Evolutionary conservation across 495 filamentous ascomycete species (phyloP).

Genomic region (Aspergillus nidulans): DNA sequence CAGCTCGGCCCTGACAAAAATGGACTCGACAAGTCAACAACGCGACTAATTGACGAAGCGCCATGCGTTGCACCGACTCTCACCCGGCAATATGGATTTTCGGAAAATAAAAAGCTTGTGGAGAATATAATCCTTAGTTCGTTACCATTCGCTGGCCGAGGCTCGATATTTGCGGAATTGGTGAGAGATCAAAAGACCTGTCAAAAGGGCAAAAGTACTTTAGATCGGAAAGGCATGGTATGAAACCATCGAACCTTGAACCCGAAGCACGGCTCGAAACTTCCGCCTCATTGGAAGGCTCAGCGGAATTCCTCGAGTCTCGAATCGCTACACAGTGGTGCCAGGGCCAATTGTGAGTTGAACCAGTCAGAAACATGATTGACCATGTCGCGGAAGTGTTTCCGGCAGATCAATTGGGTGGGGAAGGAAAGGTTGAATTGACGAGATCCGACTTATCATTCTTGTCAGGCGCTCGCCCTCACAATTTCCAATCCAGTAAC

Average conservation of each 20-base stretch:
- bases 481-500: neutral
- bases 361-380: slow-evolving; percentile 5
- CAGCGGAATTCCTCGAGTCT: neutral
- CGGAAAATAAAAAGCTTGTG: slow-evolving; percentile 12
- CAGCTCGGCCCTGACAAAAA: neutral
- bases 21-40: neutral
- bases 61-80: slow-evolving; percentile 7
- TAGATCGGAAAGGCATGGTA: neutral
- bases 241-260: neutral
- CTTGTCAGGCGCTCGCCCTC: neutral
- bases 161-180: neutral
- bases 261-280: slow-evolving; percentile 1
- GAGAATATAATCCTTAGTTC: neutral
- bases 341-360: neutral
- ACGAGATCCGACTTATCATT: slow-evolving; percentile 12
- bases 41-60: slow-evolving; percentile 8
- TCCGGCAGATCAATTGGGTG: slow-evolving; percentile 24
- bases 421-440: slow-evolving; percentile 19
- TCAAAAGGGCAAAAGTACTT: slow-evolving; percentile 18
- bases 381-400: slow-evolving; percentile 16
- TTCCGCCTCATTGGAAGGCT: neutral
- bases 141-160: neutral
- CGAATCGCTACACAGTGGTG: neutral
- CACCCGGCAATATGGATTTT: slow-evolving; percentile 2
- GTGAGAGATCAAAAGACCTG: neutral